Evolutionary conservation across 495 filamentous ascomycete genomes (phyloP).

Genomic region (Tetracladium setigerum): DNA sequence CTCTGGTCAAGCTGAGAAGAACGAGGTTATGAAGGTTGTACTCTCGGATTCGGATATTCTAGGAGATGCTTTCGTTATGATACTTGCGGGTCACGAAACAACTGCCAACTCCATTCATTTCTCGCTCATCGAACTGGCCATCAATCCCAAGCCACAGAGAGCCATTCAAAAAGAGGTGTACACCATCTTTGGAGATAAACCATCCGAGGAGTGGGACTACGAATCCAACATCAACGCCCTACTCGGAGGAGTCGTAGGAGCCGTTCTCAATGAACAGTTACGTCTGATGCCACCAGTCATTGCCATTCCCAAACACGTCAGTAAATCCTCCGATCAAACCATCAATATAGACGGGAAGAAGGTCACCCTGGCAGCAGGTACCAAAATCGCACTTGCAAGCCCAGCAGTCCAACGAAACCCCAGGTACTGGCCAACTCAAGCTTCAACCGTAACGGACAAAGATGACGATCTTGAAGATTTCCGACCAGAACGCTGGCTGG

Average conservation of each 20-base stretch:
- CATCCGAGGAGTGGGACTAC: constrained; percentile 54
- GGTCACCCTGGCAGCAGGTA: constrained; percentile 39
- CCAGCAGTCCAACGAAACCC: constrained; percentile 50
- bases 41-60: constrained; percentile 42
- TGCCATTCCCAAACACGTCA: constrained; percentile 51
- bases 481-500: constrained; percentile 51
- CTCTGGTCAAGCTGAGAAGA: constrained; percentile 1
- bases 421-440: constrained; percentile 38
- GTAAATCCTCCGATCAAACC: constrained; percentile 36
- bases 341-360: constrained; percentile 43
- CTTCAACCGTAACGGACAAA: constrained; percentile 22
- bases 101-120: constrained; percentile 61
- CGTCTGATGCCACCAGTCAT: constrained; percentile 49
- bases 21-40: neutral
- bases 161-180: constrained; percentile 55
- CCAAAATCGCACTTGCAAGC: constrained; percentile 34
- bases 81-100: constrained; percentile 64
- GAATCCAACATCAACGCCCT: constrained; percentile 29
- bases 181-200: constrained; percentile 39
- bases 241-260: constrained; percentile 53
- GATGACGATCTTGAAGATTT: constrained; percentile 40
- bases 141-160: constrained; percentile 48
- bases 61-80: constrained; percentile 65
- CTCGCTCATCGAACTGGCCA: constrained; percentile 50
- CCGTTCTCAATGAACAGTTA: constrained; percentile 61